Percentiles rank a stretch among this genome's conserved stretches.
These are phyloP conservation scores for Termitomyces sp. DNA, from an alignment of 768 basidiomycete genomes.

Conservation along the genomic window DNA sequence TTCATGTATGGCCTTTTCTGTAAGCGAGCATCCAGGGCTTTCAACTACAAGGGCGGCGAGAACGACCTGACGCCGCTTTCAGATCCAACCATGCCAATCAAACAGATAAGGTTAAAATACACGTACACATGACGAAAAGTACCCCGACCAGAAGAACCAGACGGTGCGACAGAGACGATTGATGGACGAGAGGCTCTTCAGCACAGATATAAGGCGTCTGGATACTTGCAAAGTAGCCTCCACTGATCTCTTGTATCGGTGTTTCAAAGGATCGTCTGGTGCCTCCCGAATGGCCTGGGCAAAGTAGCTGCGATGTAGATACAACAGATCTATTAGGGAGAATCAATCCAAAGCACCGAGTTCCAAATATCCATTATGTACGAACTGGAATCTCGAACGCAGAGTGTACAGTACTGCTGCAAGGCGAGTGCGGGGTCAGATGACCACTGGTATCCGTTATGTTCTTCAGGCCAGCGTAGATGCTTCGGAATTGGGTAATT, in stretches of 20 bases:
- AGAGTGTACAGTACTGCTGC: conserved; percentile 42
- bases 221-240: conserved; percentile 42
- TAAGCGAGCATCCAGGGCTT: conserved; percentile 40
- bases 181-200: conserved; percentile 32
- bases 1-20: conserved; percentile 34
- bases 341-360: background rate
- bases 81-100: conserved; percentile 3
- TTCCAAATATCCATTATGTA: background rate
- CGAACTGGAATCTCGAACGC: conserved; percentile 44
- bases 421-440: conserved; percentile 33
- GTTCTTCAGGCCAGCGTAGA: conserved; percentile 35
- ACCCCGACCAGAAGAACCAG: conserved; percentile 52
- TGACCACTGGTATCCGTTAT: conserved; percentile 36
- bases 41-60: conserved; percentile 44
- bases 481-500: conserved; percentile 44
- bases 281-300: conserved; percentile 40
- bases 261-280: conserved; percentile 38
- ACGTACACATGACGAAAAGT: conserved; percentile 48
- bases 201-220: conserved; percentile 35
- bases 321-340: conserved; percentile 32
- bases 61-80: conserved; percentile 29
- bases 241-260: conserved; percentile 44
- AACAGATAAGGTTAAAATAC: background rate
- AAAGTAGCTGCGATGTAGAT: conserved; percentile 48
- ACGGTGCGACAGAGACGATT: conserved; percentile 31